Conservation (phyloP, 2,329 filamentous ascomycete genomes). For the Chaetomiaceae sp. region DNA sequence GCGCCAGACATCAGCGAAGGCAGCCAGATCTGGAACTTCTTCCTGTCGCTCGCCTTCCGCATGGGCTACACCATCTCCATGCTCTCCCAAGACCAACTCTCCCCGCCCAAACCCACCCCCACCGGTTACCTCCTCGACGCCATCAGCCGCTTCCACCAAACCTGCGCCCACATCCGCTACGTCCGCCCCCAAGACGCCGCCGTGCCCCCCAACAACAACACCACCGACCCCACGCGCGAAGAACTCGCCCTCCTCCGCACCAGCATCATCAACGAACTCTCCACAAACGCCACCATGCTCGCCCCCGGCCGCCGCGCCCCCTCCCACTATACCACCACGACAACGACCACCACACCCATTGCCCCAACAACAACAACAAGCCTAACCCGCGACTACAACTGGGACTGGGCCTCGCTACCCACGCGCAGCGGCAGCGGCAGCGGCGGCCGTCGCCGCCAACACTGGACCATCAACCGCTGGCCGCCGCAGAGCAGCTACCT, state of each 20-base stretch:
- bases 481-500: conserved; percentile 38
- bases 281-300: conserved; percentile 40
- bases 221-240: conserved; percentile 12
- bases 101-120: background rate
- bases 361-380: no score
- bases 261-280: conserved; percentile 42
- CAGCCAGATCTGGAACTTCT: conserved; percentile 25
- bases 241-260: conserved; percentile 34
- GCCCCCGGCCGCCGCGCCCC: conserved; percentile 39
- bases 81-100: conserved; percentile 15
- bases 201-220: background rate
- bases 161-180: background rate
- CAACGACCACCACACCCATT: conserved; percentile 20
- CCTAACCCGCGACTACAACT: conserved; percentile 32
- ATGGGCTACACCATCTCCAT: conserved; percentile 27
- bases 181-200: no score
- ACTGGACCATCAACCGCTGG: conserved; percentile 48
- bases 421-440: conserved; percentile 19
- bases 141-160: conserved; percentile 22
- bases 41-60: conserved; percentile 28
- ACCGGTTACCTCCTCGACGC: conserved; percentile 20
- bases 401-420: conserved; percentile 34
- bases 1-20: background rate
- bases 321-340: conserved; percentile 26
- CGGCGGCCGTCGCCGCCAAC: conserved; percentile 23